These are phyloP conservation scores for Echium plantagineum DNA, from an alignment of 257 asterid genomes.

Conservation along the genomic window DNA sequence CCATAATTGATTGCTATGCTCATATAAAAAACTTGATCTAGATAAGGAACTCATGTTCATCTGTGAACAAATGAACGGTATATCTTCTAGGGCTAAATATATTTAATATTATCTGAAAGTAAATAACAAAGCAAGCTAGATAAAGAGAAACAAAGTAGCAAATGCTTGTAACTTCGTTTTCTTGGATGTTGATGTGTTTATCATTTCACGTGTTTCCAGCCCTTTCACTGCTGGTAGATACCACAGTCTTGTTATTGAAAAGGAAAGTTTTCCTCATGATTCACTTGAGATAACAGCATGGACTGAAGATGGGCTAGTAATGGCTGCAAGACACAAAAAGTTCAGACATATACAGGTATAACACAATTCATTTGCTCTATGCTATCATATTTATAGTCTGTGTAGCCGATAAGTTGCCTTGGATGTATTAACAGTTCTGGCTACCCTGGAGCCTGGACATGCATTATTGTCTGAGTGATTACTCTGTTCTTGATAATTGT, in stretches of 20 bases:
- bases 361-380: slow-evolving; percentile 2
- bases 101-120: too few species aligned
- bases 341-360: slow-evolving; percentile 59
- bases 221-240: slow-evolving; percentile 94
- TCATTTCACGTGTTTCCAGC: slow-evolving; percentile 27
- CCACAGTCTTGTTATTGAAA: slow-evolving; percentile 92
- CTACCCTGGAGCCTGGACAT: background rate
- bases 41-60: too few species aligned
- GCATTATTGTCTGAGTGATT: too few species aligned
- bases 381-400: background rate
- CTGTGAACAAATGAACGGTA: too few species aligned
- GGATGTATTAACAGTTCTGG: too few species aligned
- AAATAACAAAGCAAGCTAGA: background rate
- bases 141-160: background rate
- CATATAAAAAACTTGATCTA: too few species aligned
- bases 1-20: too few species aligned
- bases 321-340: slow-evolving; percentile 93
- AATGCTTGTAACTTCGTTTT: background rate
- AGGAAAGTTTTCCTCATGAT: slow-evolving; percentile 72
- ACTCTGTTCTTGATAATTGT: background rate
- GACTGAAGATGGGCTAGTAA: slow-evolving; percentile 86
- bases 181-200: slow-evolving; percentile 2
- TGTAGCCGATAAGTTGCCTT: too few species aligned
- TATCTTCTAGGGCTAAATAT: too few species aligned
- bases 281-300: slow-evolving; percentile 83